Evolutionary conservation across 768 basidiomycete genomes (phyloP), one percentile per base, ranked within the genome.

Genomic region (Mycena haematopus): DNA sequence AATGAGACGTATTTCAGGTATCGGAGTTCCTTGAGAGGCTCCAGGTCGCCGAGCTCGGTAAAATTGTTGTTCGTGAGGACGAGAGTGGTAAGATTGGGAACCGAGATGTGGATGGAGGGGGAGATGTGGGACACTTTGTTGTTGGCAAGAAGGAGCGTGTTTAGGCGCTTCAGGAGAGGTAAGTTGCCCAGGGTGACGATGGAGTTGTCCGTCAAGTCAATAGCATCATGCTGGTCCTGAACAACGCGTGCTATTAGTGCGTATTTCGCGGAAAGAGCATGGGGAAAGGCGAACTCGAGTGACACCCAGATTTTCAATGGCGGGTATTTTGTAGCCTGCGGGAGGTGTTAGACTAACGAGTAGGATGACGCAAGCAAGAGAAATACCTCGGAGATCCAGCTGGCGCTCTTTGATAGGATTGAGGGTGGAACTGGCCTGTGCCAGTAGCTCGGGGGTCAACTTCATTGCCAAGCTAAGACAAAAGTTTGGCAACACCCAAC

Each of bases 261-360:
- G 60, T 52, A 49, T 54, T 59, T 33, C 51, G 14, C 53, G 62
- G 50, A 65, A 69, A 59, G 65, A 65, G 40, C 66, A 53, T 53
- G 42, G 75, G 84, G 67, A 75, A 88, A 58, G 60, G 75, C 86
- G 68, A 75, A 88, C 92, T 83, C 83, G 89, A 75, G 94, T 93
- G 66, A 95, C 91, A 82, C 94, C 95, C 68, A 96, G 84, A 83
- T 96, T 96, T 89, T 96, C 95, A 74, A 96, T 96, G 58, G 91
- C 86, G 56, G 95, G 94, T 68, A 96, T 95, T 85, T 93, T 95
- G 79, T 91, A 91, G 60, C 94, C 93, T 95, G 75, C 68, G 33
- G 70, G 68, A 57, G 29, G 27, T 19, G 63, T 68, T 68, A 67
- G 47, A 44, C 73, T 64, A 74, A 69, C 52, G 65, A 71, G 55